Base-by-base conservation (phyloP, 2,329 filamentous ascomycete genomes). In the Fusarium floridanum region DNA sequence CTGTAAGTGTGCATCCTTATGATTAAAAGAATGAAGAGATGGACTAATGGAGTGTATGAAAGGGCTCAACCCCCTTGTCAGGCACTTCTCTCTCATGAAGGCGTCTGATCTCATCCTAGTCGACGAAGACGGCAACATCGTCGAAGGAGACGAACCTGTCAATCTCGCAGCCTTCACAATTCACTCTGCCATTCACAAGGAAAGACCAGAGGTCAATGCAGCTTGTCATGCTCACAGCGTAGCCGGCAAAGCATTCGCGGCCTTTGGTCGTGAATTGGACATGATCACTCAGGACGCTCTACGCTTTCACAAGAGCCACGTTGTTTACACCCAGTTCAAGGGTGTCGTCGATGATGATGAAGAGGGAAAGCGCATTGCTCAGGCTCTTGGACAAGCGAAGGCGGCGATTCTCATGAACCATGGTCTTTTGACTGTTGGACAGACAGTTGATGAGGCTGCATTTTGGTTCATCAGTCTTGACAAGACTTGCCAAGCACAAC, bases 91-190 rank as follows among this genome's bases (percentile, higher is more conserved):
- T 10, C 50, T 64, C 11, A 29, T 64, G 7, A 43, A 43, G 8
- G 61, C 27, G 0, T 57, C 48, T 5, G 92, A 93, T 79, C 90
- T 94, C 87, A 88, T 93, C 48, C 87, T 92, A 22, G 86, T 93
- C 4, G 88, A 72, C 5, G 37, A 61, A 20, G 56, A 59, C 17
- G 68, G 66, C n/a, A 37, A 59, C 27, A 20, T 56, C 6, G 50
- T 57, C 17, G 61, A 39, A 14, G 61, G 61, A 17, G 37, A 64
- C 24, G 62, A 61, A 17, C 88, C 91, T 3, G 88, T 89, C n/a
- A 93, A 93, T 77, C 87, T 89, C 2, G 91, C 91, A 0, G 91
- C 91, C 1, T 93, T 92, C 79, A 80, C 91, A 64, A 93, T 94
- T 67, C 91, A 93, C 80, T 86, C 85, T 9, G 90, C 90, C 5